Conservation (phyloP, 2,329 filamentous ascomycete species). For the Trichoderma oligosporum region DNA sequence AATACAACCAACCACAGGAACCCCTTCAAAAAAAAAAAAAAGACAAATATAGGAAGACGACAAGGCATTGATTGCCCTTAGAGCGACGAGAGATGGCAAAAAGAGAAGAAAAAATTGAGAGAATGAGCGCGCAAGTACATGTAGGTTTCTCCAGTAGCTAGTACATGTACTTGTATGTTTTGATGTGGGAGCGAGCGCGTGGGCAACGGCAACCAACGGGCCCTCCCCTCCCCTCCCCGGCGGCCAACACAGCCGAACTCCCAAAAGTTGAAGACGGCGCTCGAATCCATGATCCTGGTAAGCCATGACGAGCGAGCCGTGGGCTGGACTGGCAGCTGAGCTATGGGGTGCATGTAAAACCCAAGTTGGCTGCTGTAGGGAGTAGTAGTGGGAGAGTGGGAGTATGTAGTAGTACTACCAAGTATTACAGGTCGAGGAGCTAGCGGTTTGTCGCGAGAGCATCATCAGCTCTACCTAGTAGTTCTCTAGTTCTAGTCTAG, state of each 20-base stretch:
- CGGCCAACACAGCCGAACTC: slow-evolving; percentile 17
- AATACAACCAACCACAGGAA: too few species aligned
- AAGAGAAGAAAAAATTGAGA: too few species aligned
- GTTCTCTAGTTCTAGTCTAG: too few species aligned
- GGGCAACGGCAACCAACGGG: slow-evolving; percentile 12
- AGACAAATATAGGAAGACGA: slow-evolving; percentile 18
- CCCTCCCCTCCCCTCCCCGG: too few species aligned
- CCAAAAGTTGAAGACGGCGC: slow-evolving; percentile 5
- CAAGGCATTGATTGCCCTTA: slow-evolving; percentile 11
- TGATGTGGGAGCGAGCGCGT: slow-evolving; percentile 16
- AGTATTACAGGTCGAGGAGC: too few species aligned
- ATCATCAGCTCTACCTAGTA: slow-evolving; percentile 17
- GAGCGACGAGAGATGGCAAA: slow-evolving; percentile 12
- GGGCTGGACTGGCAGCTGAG: slow-evolving; percentile 32
- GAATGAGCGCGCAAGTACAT: slow-evolving; percentile 15
- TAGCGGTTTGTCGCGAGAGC: slow-evolving; percentile 17
- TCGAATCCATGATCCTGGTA: not conserved
- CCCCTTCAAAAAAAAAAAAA: too few species aligned
- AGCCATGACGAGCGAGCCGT: slow-evolving; percentile 20
- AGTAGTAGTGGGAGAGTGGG: too few species aligned
- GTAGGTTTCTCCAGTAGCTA: too few species aligned
- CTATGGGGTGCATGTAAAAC: slow-evolving; percentile 30
- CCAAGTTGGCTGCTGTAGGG: too few species aligned
- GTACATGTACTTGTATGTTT: slow-evolving; percentile 19
- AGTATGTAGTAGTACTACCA: too few species aligned